Evolutionary conservation across 2,329 filamentous ascomycete genomes (phyloP), one percentile per base, ranked within the genome.

Genomic region (Colletotrichum eremochloae): DNA sequence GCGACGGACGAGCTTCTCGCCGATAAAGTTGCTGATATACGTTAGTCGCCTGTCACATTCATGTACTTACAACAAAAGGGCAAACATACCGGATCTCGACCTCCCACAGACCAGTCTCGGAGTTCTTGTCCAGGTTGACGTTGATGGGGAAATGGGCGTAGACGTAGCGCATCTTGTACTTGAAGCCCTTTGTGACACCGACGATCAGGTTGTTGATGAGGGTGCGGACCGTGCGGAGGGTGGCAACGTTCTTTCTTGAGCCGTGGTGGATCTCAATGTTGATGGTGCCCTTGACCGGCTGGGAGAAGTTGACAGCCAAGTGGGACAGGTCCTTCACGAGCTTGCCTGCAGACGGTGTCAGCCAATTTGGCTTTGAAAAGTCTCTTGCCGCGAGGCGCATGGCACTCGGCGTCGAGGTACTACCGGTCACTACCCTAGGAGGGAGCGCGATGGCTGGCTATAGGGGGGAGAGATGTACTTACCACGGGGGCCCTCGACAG

Each of bases 111-210:
- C 92, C 95, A 76, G 94, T 96, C 89, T 98, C 96, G 82, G 86
- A 85, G 91, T 96, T 96, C 93, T 98, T 95, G 82, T 97, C 95
- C 79, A 99, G 87, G 91, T 98, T 98, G 89, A 99, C 96, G 91
- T 99, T 99, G 94, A 99, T 99, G 87, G 96, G 96, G 85, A 99
- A 99, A 93, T 99, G 96, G 85, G 96, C 96, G 86, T 99, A 99
- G 87, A 99, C 96, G 90, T 99, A 99, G 83, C 97, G 94, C 96
- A 99, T 98, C 94, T 99, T 99, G 93, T 99, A 99, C 90, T 97
- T 97, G 94, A 93, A 99, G 80, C 96, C 96, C 90, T 96, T 97
- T 85, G 96, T 99, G 79, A 99, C 96, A 86, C 96, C 96, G 81
- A 95, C 92, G 86, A 99, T 94, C 88, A 99, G 86, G 93, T 99